phyloP scores from a whole-genome alignment of 2,329 filamentous ascomycete genomes.

The Capronia epimyces region DNA sequence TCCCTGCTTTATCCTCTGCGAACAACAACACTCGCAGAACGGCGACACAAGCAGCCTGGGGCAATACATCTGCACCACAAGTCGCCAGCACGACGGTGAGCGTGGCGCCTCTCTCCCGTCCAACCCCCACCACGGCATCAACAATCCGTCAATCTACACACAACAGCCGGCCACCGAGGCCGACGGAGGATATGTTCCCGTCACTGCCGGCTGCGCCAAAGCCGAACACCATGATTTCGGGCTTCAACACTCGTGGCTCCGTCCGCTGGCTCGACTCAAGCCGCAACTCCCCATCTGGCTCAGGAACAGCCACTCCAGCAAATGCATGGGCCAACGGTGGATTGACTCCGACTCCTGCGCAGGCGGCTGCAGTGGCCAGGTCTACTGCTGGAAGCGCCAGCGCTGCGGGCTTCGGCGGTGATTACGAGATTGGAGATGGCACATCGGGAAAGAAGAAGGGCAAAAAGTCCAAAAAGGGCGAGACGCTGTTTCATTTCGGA shows the following conservation, averaged over 20 bases:
- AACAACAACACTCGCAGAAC: slow-evolving; percentile 31
- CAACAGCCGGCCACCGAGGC: slow-evolving; percentile 32
- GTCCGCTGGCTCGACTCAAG: slow-evolving; percentile 39
- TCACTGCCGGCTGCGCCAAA: slow-evolving; percentile 74
- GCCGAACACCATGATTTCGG: slow-evolving; percentile 49
- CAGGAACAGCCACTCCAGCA: slow-evolving; percentile 30
- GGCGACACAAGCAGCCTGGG: slow-evolving; percentile 17
- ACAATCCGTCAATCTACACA: slow-evolving; percentile 11
- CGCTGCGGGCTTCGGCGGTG: slow-evolving; percentile 26
- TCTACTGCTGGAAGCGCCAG: slow-evolving; percentile 16
- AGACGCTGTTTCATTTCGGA: slow-evolving; percentile 40
- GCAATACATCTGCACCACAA: slow-evolving; percentile 23
- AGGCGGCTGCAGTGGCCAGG: slow-evolving; percentile 17
- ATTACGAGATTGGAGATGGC: slow-evolving; percentile 25
- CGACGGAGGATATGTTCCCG: slow-evolving; percentile 64
- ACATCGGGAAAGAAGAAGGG: slow-evolving; percentile 27
- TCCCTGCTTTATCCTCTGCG: slow-evolving; percentile 40
- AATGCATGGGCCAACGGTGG: slow-evolving; percentile 38
- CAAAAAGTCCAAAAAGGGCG: slow-evolving; percentile 39
- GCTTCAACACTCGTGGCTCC: slow-evolving; percentile 42
- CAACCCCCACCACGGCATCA: slow-evolving; percentile 13
- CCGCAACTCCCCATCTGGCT: slow-evolving; percentile 26
- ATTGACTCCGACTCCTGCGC: slow-evolving; percentile 23
- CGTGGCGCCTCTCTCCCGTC: slow-evolving; percentile 18
- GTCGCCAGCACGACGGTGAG: slow-evolving; percentile 27